Percentiles rank a stretch among this genome's conserved stretches.
Conservation (phyloP, 148 eudicot species). For the Beta vulgaris region DNA sequence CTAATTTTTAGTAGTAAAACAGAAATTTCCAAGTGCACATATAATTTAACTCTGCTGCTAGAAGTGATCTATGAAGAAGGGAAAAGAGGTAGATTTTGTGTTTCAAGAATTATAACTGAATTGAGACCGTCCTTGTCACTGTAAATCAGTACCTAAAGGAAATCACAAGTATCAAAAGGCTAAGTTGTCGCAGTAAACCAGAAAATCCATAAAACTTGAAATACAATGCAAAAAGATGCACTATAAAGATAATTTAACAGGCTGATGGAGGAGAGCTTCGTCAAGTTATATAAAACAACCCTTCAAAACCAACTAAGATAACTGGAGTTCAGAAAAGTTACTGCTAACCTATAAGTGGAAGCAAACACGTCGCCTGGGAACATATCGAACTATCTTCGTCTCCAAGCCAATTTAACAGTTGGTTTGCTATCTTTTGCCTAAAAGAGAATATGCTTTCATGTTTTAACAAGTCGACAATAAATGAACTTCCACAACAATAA, state of each 20-base stretch:
- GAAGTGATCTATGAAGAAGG: not conserved
- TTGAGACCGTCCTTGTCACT: not conserved
- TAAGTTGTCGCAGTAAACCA: not conserved
- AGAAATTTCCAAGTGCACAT: not conserved
- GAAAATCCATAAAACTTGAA: not conserved
- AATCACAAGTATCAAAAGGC: not conserved
- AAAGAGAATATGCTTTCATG: slow-evolving; percentile 12
- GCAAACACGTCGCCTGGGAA: slow-evolving; percentile 44
- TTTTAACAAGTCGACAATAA: slow-evolving; percentile 9
- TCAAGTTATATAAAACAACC: not conserved
- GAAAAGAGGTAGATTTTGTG: not conserved
- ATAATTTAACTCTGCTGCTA: not conserved
- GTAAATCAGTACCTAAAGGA: not conserved
- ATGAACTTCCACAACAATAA: not conserved
- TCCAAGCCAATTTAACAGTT: slow-evolving; percentile 49
- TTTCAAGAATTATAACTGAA: not conserved
- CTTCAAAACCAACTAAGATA: not conserved
- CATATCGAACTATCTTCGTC: slow-evolving; percentile 55
- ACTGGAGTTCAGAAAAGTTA: not conserved
- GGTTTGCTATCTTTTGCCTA: slow-evolving; percentile 61
- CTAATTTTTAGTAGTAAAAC: not conserved
- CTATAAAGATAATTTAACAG: not conserved
- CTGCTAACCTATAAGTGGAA: slow-evolving; percentile 59
- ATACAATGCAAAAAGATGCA: not conserved
- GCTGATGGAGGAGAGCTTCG: not conserved